phyloP scores from a whole-genome alignment of 768 basidiomycete species.

The Macrolepiota albuminosa region DNA sequence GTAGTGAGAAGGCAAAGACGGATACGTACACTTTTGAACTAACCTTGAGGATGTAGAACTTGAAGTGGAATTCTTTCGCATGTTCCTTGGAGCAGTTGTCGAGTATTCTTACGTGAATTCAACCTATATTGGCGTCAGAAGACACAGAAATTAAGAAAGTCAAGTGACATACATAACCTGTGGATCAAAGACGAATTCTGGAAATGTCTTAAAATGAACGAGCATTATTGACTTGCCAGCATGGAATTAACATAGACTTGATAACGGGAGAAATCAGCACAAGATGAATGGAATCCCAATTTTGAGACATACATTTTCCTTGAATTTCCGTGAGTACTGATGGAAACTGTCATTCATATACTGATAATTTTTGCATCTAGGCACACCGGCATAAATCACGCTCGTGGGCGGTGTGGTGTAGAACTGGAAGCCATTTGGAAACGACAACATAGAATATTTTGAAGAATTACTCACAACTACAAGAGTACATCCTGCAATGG shows the following conservation, averaged over 20 bases:
- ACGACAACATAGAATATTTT: not conserved
- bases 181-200: not conserved
- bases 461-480: not conserved
- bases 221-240: not conserved
- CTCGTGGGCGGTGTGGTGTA: not conserved
- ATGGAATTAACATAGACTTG: not conserved
- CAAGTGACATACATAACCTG: not conserved
- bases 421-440: not conserved
- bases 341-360: not conserved
- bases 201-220: not conserved
- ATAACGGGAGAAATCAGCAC: not conserved
- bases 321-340: not conserved
- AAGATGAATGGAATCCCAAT: not conserved
- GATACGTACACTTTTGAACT: too few relatives aligned
- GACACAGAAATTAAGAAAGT: not conserved
- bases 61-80: not conserved
- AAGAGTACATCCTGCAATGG: not conserved
- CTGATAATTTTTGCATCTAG: not conserved
- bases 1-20: too few relatives aligned
- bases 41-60: not conserved
- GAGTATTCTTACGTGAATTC: not conserved
- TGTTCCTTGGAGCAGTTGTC: not conserved
- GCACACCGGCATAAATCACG: not conserved
- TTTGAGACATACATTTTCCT: too few relatives aligned
- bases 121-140: not conserved